phyloP scores from a whole-genome alignment of 768 basidiomycete genomes.

The Kwoniella dendrophila region DNA sequence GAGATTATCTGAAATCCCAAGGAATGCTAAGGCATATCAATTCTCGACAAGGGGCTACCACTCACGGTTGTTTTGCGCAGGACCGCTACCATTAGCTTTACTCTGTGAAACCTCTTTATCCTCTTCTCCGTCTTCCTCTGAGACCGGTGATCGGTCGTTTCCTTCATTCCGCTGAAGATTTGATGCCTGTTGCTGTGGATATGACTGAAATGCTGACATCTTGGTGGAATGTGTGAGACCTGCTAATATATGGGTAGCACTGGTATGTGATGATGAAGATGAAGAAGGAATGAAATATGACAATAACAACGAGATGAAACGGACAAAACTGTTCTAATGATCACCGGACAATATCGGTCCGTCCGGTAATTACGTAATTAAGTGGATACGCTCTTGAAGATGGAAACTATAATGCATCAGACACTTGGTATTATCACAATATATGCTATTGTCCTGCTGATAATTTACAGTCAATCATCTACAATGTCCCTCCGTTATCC shows the following conservation, averaged over 20 bases:
- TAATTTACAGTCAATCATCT: too few species aligned
- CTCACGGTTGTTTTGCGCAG: conserved; percentile 16
- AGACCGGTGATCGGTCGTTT: conserved; percentile 19
- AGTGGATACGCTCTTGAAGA: too few species aligned
- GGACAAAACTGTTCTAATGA: too few species aligned
- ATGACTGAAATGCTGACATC: conserved; percentile 10
- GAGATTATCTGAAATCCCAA: background rate
- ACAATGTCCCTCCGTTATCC: conserved; percentile 18
- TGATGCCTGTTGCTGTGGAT: background rate
- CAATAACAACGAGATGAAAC: too few species aligned
- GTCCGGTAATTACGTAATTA: too few species aligned
- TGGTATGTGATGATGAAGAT: too few species aligned
- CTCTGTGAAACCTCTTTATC: background rate
- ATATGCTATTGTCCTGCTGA: too few species aligned
- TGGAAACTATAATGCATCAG: too few species aligned
- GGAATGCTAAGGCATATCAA: too few species aligned
- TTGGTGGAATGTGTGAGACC: background rate
- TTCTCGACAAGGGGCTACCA: background rate
- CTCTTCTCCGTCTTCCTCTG: conserved; percentile 20
- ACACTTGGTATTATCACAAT: too few species aligned
- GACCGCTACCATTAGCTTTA: conserved; percentile 15
- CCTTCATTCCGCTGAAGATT: background rate
- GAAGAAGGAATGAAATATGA: too few species aligned
- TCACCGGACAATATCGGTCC: too few species aligned
- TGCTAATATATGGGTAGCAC: background rate